These are phyloP conservation scores for Sedum album DNA, from an alignment of 164 flowering plant genomes.

Conservation along the genomic window DNA sequence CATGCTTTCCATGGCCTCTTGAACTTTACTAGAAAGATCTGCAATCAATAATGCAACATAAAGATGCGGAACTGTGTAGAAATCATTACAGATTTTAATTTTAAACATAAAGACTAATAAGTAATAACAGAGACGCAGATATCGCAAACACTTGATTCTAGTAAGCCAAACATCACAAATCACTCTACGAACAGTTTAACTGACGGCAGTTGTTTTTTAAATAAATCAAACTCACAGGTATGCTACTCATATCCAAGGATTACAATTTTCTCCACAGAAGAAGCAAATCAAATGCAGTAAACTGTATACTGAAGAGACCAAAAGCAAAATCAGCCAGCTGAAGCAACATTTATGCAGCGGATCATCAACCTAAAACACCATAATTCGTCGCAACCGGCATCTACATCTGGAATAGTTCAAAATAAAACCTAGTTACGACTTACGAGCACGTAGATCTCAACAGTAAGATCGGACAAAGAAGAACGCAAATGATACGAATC, in stretches of 20 bases:
- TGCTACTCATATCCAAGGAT: too few relatives aligned
- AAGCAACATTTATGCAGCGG: not conserved
- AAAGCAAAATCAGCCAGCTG: too few relatives aligned
- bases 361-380: too few relatives aligned
- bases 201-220: too few relatives aligned
- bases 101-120: not conserved
- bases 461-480: too few relatives aligned
- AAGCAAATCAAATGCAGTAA: too few relatives aligned
- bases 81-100: not conserved
- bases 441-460: too few relatives aligned
- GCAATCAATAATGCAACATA: slow-evolving; percentile 16
- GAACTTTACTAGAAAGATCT: slow-evolving; percentile 56
- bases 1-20: slow-evolving; percentile 62
- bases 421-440: too few relatives aligned
- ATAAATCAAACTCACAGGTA: too few relatives aligned
- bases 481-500: not conserved
- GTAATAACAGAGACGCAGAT: too few relatives aligned
- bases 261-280: not conserved
- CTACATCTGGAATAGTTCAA: not conserved
- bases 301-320: too few relatives aligned
- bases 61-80: not conserved
- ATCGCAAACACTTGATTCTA: not conserved
- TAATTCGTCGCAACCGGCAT: not conserved
- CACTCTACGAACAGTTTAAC: too few relatives aligned
- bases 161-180: not conserved